Percentiles rank a stretch among this genome's conserved stretches.
Conservation (phyloP, 2,329 filamentous ascomycete species). For the Xylariaceae sp. region DNA sequence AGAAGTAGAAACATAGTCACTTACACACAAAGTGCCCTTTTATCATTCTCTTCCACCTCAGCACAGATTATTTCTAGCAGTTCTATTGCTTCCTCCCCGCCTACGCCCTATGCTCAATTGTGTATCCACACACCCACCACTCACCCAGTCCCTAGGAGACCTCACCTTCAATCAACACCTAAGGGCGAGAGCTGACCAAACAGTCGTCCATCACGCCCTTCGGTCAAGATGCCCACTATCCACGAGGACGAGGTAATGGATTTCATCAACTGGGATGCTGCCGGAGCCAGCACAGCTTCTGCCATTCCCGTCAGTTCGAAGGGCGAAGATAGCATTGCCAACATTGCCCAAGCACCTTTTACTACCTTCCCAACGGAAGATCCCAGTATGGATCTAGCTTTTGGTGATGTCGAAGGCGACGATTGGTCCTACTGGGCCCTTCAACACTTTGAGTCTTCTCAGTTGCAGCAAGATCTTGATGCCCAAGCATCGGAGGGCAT, state of each 20-base stretch:
- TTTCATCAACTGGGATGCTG: constrained; percentile 60
- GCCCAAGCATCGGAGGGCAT: constrained; percentile 29
- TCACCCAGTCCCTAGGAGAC: no score
- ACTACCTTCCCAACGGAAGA: constrained; percentile 15
- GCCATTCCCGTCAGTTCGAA: constrained; percentile 34
- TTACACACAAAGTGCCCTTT: background rate
- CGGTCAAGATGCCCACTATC: constrained; percentile 35
- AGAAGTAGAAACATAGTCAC: background rate
- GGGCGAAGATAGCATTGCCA: constrained; percentile 29
- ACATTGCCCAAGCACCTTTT: constrained; percentile 23
- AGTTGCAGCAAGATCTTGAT: constrained; percentile 34
- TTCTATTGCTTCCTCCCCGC: background rate
- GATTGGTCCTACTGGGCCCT: constrained; percentile 58
- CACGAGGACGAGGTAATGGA: constrained; percentile 54
- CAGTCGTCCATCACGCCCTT: constrained; percentile 8
- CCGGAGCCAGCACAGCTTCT: constrained; percentile 32
- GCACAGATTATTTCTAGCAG: background rate
- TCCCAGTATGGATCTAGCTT: constrained; percentile 47
- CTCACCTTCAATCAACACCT: no score
- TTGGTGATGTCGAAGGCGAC: constrained; percentile 54
- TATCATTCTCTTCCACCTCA: background rate
- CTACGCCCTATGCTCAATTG: background rate
- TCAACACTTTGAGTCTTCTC: constrained; percentile 50
- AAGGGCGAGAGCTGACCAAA: no score
- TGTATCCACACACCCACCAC: background rate